These are phyloP conservation scores for Penicillium daleae DNA, from an alignment of 495 filamentous ascomycete species.

Conservation along the genomic window DNA sequence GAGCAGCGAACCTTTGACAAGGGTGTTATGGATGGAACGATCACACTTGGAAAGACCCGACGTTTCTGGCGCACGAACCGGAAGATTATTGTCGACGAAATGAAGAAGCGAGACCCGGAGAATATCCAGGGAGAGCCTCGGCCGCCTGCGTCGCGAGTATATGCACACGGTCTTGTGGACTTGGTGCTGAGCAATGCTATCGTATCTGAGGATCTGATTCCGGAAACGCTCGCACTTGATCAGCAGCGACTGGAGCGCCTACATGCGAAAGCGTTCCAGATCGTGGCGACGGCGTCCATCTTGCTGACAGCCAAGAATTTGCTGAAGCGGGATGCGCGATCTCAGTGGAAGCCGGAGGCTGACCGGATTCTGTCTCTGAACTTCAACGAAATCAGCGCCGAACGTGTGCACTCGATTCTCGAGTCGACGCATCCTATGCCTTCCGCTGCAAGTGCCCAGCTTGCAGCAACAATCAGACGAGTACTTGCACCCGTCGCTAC, in stretches of 20 bases:
- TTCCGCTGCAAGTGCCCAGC: conserved; percentile 45
- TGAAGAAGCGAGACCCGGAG: conserved; percentile 72
- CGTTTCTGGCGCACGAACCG: conserved; percentile 74
- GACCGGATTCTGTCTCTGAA: conserved; percentile 68
- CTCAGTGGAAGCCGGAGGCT: conserved; percentile 87
- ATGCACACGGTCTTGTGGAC: conserved; percentile 73
- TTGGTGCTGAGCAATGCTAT: conserved; percentile 63
- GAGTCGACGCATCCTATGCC: conserved; percentile 85
- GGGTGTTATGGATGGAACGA: conserved; percentile 64
- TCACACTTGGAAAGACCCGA: conserved; percentile 61
- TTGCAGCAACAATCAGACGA: conserved; percentile 56
- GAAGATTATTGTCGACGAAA: conserved; percentile 70
- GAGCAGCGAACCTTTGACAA: conserved; percentile 78
- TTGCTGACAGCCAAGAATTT: conserved; percentile 92
- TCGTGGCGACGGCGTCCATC: conserved; percentile 80
- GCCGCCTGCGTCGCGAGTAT: conserved; percentile 63
- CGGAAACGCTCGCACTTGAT: conserved; percentile 88
- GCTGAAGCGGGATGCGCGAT: conserved; percentile 87
- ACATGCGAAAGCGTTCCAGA: conserved; percentile 69
- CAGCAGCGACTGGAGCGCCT: conserved; percentile 66
- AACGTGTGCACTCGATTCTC: conserved; percentile 75
- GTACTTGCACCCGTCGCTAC: conserved; percentile 54
- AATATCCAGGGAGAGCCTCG: conserved; percentile 54
- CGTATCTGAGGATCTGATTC: conserved; percentile 62
- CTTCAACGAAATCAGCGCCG: conserved; percentile 57